These are phyloP conservation scores for Metschnikowia baotianmanensis DNA, from an alignment of 805 yeast genomes.

Conservation along the genomic window DNA sequence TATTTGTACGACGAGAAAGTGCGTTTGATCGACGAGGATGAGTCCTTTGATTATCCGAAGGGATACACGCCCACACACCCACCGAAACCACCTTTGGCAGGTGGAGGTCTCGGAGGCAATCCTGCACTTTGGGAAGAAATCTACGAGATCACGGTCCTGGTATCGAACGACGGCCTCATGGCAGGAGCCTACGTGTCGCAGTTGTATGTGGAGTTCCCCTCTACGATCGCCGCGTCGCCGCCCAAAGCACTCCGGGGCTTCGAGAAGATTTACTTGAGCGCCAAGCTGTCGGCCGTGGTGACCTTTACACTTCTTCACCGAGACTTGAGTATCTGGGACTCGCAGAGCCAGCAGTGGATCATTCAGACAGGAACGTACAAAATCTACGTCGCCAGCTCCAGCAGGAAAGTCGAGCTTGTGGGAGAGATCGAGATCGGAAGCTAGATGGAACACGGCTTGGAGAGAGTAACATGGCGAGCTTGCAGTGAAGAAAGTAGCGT, in stretches of 20 bases:
- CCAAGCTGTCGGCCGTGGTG: conserved; percentile 38
- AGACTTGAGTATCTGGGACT: conserved; percentile 58
- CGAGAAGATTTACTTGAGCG: conserved; percentile 48
- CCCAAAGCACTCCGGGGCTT: conserved; percentile 54
- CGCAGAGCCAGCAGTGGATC: conserved; percentile 54
- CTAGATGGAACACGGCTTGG: too few relatives aligned
- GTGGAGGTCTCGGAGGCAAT: conserved; percentile 60
- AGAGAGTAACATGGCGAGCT: too few relatives aligned
- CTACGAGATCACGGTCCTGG: conserved; percentile 43
- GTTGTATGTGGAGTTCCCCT: conserved; percentile 52
- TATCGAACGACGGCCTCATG: conserved; percentile 47
- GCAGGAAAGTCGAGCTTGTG: conserved; percentile 45
- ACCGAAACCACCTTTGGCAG: conserved; percentile 36
- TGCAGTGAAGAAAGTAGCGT: too few relatives aligned
- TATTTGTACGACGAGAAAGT: conserved; percentile 42
- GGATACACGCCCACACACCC: conserved; percentile 37
- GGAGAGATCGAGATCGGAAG: conserved; percentile 44
- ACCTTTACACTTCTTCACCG: conserved; percentile 47
- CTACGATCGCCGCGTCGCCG: conserved; percentile 48
- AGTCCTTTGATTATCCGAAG: conserved; percentile 37
- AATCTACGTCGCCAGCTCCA: conserved; percentile 49
- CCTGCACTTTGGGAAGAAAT: conserved; percentile 56
- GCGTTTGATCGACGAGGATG: conserved; percentile 34
- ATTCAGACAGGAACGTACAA: conserved; percentile 55
- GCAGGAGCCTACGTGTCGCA: conserved; percentile 52